Evolutionary conservation across 495 filamentous ascomycete species (phyloP).

Genomic region (Neurospora sp.): DNA sequence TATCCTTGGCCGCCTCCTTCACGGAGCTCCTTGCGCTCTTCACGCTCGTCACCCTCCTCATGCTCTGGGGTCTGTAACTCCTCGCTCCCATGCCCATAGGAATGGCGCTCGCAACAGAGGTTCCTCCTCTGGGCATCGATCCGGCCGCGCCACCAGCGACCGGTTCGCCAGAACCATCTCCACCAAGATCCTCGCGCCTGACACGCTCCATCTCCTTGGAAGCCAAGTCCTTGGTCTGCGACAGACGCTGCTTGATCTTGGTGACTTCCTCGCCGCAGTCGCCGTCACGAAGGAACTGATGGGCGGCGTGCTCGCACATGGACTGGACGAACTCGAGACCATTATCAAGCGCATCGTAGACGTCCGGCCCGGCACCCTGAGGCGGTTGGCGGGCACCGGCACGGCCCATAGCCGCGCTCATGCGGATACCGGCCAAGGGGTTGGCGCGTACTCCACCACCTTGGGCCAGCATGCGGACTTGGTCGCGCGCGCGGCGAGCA

Average conservation of each 20-base stretch:
- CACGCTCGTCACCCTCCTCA: conserved; percentile 13
- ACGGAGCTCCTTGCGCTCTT: conserved; percentile 1
- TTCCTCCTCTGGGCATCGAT: conserved; percentile 9
- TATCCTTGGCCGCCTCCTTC: conserved; percentile 12
- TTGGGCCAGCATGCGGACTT: background rate
- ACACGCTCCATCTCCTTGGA: conserved; percentile 48
- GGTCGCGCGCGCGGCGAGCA: background rate
- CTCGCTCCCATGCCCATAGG: background rate
- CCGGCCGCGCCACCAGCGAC: conserved; percentile 11
- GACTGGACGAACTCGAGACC: conserved; percentile 67
- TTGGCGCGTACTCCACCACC: conserved; percentile 1
- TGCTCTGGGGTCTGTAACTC: conserved; percentile 17
- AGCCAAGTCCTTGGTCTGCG: conserved; percentile 49
- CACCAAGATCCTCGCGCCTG: conserved; percentile 22
- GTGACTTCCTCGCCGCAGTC: conserved; percentile 66
- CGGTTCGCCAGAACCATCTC: conserved; percentile 13
- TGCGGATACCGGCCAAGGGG: background rate
- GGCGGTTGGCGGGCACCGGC: background rate
- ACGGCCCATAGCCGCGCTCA: background rate
- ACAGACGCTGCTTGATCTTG: conserved; percentile 49
- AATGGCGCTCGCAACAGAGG: background rate
- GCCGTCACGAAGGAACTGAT: conserved; percentile 76
- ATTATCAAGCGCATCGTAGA: conserved; percentile 66
- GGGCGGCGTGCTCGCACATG: conserved; percentile 75
- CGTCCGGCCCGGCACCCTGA: conserved; percentile 22